Conservation (phyloP, 257 asterid genomes). For the Schizonepeta tenuifolia region DNA sequence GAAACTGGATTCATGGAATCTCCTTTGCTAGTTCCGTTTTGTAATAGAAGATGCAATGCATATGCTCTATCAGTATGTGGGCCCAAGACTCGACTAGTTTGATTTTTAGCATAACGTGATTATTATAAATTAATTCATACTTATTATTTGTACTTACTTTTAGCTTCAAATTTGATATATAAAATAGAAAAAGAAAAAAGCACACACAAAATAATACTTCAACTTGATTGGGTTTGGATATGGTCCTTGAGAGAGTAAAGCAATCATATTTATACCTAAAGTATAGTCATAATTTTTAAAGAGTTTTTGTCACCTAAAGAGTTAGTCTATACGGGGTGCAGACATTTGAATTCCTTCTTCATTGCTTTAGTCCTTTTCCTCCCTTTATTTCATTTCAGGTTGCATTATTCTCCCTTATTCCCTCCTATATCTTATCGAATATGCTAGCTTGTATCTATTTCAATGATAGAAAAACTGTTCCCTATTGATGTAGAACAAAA, state of each 20-base stretch:
- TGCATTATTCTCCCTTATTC: slow-evolving; percentile 2
- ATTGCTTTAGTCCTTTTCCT: neutral
- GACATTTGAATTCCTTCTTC: neutral
- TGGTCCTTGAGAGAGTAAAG: slow-evolving; percentile 9
- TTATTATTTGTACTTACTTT: neutral
- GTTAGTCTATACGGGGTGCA: neutral
- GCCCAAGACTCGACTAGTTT: slow-evolving; percentile 6
- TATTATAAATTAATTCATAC: neutral
- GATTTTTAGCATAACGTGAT: neutral
- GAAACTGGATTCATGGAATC: neutral
- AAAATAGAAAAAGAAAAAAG: neutral
- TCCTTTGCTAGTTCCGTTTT: neutral
- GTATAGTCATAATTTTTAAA: neutral
- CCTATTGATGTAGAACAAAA: neutral
- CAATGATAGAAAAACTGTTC: neutral
- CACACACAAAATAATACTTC: slow-evolving; percentile 1
- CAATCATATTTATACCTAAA: neutral
- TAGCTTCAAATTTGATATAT: neutral
- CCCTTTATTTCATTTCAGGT: slow-evolving; percentile 3
- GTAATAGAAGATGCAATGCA: neutral
- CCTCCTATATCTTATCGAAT: neutral
- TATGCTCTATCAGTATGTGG: slow-evolving; percentile 10
- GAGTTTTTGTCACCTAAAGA: neutral
- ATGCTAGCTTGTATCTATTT: neutral
- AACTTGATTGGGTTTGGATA: slow-evolving; percentile 16